Conservation (phyloP, 768 basidiomycete species). For the Naganishia antarctica region DNA sequence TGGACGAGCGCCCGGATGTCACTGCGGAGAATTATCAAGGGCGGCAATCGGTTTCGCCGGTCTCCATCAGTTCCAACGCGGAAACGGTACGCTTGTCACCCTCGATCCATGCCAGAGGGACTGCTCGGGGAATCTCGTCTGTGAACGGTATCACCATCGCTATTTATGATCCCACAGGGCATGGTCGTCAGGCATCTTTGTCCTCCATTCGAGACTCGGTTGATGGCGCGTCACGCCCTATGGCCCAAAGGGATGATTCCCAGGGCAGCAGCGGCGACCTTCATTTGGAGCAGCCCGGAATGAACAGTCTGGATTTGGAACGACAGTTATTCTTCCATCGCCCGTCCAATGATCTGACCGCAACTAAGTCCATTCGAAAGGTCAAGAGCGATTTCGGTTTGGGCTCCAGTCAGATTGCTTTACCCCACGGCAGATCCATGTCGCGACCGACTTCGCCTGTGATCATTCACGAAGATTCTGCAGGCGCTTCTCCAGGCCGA, state of each 20-base stretch:
- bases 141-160: slow-evolving; percentile 27
- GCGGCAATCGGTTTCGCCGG: slow-evolving; percentile 16
- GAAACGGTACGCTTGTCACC: slow-evolving; percentile 2
- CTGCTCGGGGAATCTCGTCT: not conserved
- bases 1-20: not conserved
- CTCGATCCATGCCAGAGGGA: not conserved
- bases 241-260: not conserved
- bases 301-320: slow-evolving; percentile 21
- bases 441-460: slow-evolving; percentile 26
- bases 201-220: not conserved
- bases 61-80: slow-evolving; percentile 5
- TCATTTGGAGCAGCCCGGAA: slow-evolving; percentile 7
- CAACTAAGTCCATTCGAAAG: slow-evolving; percentile 16
- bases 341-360: not conserved
- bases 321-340: slow-evolving; percentile 19
- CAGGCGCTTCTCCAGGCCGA: slow-evolving; percentile 27
- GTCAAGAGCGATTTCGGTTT: slow-evolving; percentile 26
- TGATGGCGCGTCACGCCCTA: not conserved
- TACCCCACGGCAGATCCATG: slow-evolving; percentile 13
- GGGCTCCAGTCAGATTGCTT: slow-evolving; percentile 8
- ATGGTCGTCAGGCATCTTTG: slow-evolving; percentile 14
- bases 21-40: not conserved
- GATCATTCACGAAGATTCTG: slow-evolving; percentile 24
- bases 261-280: slow-evolving; percentile 2
- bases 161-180: slow-evolving; percentile 15